phyloP scores from a whole-genome alignment of 2,329 filamentous ascomycete genomes.

The Clarireedia monteithiana region DNA sequence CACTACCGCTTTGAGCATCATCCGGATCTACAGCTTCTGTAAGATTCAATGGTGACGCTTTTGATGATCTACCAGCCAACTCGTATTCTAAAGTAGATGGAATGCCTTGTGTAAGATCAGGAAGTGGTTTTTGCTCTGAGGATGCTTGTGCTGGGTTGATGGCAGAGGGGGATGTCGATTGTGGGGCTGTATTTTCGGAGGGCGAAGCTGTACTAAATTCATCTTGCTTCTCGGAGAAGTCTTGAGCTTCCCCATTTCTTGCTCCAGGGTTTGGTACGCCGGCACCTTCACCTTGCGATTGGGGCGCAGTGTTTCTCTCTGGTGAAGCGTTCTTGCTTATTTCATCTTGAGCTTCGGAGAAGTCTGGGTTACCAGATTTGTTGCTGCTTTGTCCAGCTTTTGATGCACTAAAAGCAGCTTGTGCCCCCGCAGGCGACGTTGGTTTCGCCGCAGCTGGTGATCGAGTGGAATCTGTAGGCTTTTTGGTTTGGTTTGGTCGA shows the following conservation, averaged over 20 bases:
- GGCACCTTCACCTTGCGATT: constrained; percentile 9
- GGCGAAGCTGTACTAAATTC: constrained; percentile 30
- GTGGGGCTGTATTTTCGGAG: constrained; percentile 30
- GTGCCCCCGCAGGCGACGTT: constrained; percentile 10
- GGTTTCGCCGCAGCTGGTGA: constrained; percentile 14
- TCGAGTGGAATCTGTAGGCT: constrained; percentile 18
- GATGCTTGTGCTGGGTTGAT: constrained; percentile 35
- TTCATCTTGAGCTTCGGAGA: constrained; percentile 15
- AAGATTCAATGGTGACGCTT: constrained; percentile 36
- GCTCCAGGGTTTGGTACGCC: constrained; percentile 15
- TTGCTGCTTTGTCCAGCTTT: constrained; percentile 14
- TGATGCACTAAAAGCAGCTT: constrained; percentile 13
- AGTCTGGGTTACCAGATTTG: constrained; percentile 16
- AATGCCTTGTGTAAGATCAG: constrained; percentile 89
- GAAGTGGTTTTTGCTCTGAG: constrained; percentile 60
- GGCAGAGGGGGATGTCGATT: constrained; percentile 27
- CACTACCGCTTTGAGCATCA: constrained; percentile 39
- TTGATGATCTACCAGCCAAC: constrained; percentile 38
- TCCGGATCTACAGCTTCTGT: constrained; percentile 34
- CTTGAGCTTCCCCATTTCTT: constrained; percentile 12
- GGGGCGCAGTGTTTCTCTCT: constrained; percentile 11
- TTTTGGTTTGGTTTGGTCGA: constrained; percentile 24
- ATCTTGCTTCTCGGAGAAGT: constrained; percentile 19
- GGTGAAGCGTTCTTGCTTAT: constrained; percentile 14
- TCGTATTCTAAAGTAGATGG: constrained; percentile 84